phyloP scores from a whole-genome alignment of 2,329 filamentous ascomycete species.

The Claviceps sp. region DNA sequence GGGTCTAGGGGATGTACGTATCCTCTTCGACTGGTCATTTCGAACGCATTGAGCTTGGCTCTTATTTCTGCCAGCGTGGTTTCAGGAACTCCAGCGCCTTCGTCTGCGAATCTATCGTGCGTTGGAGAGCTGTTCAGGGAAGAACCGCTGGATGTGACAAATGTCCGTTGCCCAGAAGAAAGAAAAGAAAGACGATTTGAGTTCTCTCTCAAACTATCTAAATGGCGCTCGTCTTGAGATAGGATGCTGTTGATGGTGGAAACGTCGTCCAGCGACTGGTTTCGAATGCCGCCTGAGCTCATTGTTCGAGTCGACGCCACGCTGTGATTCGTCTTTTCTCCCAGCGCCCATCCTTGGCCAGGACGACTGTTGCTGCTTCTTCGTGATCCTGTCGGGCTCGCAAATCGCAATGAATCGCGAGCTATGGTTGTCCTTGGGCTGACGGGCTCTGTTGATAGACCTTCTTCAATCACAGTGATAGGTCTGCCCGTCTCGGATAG shows the following conservation, averaged over 20 bases:
- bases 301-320: slow-evolving; percentile 7
- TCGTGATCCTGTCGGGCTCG: slow-evolving; percentile 7
- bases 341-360: neutral
- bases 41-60: slow-evolving; percentile 37
- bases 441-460: slow-evolving; percentile 23
- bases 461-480: slow-evolving; percentile 25
- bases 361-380: neutral
- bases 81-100: slow-evolving; percentile 21
- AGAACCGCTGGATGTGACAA: slow-evolving; percentile 44
- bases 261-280: slow-evolving; percentile 36
- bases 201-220: slow-evolving; percentile 44
- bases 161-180: slow-evolving; percentile 47
- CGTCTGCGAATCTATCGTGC: slow-evolving; percentile 23
- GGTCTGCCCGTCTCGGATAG: slow-evolving; percentile 45
- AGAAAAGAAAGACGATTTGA: slow-evolving; percentile 44
- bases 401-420: slow-evolving; percentile 32
- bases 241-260: slow-evolving; percentile 44
- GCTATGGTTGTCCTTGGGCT: slow-evolving; percentile 35
- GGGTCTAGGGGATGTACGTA: slow-evolving; percentile 36
- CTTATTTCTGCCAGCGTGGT: slow-evolving; percentile 22
- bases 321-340: slow-evolving; percentile 3
- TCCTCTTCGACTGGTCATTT: slow-evolving; percentile 36
- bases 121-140: slow-evolving; percentile 45
- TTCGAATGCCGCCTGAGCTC: slow-evolving; percentile 17
- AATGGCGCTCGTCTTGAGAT: slow-evolving; percentile 44